These are phyloP conservation scores for Calamus simplicifolius DNA, from an alignment of 176 grass and related monocot genomes.

Conservation along the genomic window DNA sequence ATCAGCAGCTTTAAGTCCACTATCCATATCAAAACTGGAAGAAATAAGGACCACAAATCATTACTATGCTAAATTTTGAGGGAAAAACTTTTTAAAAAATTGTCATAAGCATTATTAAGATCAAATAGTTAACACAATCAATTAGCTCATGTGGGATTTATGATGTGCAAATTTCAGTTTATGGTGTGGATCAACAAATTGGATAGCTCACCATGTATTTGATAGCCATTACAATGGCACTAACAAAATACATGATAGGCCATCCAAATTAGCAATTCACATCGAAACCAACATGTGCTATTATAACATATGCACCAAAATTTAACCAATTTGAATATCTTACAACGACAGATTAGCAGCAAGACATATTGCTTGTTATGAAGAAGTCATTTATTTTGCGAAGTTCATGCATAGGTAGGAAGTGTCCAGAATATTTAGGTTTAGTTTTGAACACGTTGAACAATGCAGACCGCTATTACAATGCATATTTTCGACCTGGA, in stretches of 20 bases:
- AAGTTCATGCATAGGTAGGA: too few species aligned
- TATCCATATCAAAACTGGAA: conserved; percentile 92
- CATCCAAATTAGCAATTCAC: background rate
- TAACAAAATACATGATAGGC: background rate
- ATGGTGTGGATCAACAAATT: background rate
- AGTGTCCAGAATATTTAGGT: too few species aligned
- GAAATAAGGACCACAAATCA: background rate
- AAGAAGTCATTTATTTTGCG: too few species aligned
- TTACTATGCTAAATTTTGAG: too few species aligned
- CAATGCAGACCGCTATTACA: too few species aligned
- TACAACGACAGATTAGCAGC: background rate
- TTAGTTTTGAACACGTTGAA: too few species aligned
- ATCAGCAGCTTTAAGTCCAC: conserved; percentile 77
- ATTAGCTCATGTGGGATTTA: background rate
- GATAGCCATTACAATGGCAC: background rate
- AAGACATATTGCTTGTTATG: too few species aligned
- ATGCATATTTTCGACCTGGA: too few species aligned
- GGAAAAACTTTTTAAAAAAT: too few species aligned
- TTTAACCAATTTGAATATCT: background rate
- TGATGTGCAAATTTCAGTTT: background rate
- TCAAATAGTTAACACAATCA: background rate
- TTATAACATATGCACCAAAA: background rate
- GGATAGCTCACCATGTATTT: background rate
- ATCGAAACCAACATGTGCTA: background rate
- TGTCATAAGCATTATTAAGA: background rate